A percentile compares a stretch with the other conserved stretches of the same genome.
These are phyloP conservation scores for Coemansia sp. DNA, from an alignment of 192 early-diverging fungal genomes.

Conservation along the genomic window DNA sequence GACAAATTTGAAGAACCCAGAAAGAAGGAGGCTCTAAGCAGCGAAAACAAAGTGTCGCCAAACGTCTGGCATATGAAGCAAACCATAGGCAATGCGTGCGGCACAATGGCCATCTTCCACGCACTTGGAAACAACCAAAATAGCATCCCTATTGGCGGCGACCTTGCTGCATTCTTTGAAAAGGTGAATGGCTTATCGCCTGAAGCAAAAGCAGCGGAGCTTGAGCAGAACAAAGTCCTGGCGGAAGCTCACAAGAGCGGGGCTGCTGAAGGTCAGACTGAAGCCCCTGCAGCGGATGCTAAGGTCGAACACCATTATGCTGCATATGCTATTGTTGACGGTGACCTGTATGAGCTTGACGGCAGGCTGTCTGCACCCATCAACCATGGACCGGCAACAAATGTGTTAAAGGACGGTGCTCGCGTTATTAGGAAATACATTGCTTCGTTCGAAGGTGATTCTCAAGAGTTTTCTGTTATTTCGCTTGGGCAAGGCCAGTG, in stretches of 20 bases:
- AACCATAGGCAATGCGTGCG: conserved; percentile 91
- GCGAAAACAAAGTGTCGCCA: conserved; percentile 18
- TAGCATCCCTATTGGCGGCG: conserved; percentile 44
- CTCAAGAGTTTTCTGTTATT: conserved; percentile 27
- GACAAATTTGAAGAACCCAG: conserved; percentile 61
- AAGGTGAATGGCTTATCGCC: conserved; percentile 64
- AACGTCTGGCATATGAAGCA: conserved; percentile 79
- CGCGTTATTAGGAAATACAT: conserved; percentile 31
- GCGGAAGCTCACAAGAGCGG: conserved; percentile 58
- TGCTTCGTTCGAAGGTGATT: conserved; percentile 9
- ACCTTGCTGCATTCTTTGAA: conserved; percentile 64
- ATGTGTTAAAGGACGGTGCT: conserved; percentile 57
- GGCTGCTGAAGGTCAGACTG: conserved; percentile 68
- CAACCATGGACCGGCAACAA: conserved; percentile 69
- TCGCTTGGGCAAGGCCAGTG: conserved; percentile 12
- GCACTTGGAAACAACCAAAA: conserved; percentile 76
- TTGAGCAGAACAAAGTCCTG: conserved; percentile 64
- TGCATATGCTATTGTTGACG: conserved; percentile 76
- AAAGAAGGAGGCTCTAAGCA: conserved; percentile 57
- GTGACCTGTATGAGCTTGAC: conserved; percentile 86
- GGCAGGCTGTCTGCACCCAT: conserved; percentile 80
- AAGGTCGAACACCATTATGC: conserved; percentile 85
- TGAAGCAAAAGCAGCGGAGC: conserved; percentile 67
- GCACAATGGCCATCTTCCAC: conserved; percentile 92
- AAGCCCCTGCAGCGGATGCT: conserved; percentile 65